phyloP scores from a whole-genome alignment of 805 yeast species.

The Lachancea meyersii region DNA sequence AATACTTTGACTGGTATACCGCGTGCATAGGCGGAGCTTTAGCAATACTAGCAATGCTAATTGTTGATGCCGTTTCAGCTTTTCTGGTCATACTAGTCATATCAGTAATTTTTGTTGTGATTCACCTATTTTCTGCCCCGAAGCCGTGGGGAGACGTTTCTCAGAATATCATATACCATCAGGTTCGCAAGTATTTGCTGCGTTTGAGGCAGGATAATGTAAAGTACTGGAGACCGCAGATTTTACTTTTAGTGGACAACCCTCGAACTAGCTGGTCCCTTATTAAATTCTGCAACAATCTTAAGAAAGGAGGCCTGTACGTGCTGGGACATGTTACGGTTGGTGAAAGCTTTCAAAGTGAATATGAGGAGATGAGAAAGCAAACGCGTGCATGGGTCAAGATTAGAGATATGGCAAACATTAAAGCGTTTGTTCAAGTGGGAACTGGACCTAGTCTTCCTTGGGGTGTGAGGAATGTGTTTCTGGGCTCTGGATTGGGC shows the following conservation, averaged over 20 bases:
- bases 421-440: constrained; percentile 92
- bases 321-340: constrained; percentile 83
- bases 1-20: constrained; percentile 73
- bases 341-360: constrained; percentile 51
- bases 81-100: constrained; percentile 63
- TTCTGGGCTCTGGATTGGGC: constrained; percentile 91
- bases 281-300: constrained; percentile 85
- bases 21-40: constrained; percentile 69
- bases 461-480: constrained; percentile 94
- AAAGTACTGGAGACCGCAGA: constrained; percentile 97
- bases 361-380: constrained; percentile 60
- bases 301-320: constrained; percentile 93
- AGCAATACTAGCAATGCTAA: constrained; percentile 81
- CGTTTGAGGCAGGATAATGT: constrained; percentile 86
- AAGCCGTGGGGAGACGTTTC: constrained; percentile 98
- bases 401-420: constrained; percentile 65
- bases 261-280: constrained; percentile 90
- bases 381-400: constrained; percentile 81
- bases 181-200: constrained; percentile 79
- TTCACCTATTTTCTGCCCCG: constrained; percentile 90
- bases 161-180: constrained; percentile 90
- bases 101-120: constrained; percentile 60
- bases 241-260: constrained; percentile 78
- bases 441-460: constrained; percentile 80
- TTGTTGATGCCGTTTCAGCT: constrained; percentile 90